These are phyloP conservation scores for Botrytis paeoniae DNA, from an alignment of 2,329 filamentous ascomycete species.

Conservation along the genomic window DNA sequence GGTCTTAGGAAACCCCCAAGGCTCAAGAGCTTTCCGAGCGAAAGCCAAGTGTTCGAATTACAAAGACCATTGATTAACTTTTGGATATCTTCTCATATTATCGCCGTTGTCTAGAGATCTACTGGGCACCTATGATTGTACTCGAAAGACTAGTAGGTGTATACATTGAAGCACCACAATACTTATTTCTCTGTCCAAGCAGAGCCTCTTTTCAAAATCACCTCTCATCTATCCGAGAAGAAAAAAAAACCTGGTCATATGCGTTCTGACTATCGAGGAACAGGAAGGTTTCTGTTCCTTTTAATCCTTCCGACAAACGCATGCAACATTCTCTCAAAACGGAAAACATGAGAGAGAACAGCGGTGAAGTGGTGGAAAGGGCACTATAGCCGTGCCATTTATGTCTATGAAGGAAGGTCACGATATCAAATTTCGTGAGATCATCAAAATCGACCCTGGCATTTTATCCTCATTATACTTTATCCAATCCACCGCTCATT, in stretches of 20 bases:
- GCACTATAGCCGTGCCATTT: neutral
- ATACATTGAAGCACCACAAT: neutral
- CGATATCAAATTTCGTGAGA: neutral
- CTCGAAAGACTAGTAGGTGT: no score
- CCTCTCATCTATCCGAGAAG: neutral
- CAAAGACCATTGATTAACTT: no score
- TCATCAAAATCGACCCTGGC: neutral
- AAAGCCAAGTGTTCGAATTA: no score
- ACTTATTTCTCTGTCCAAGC: neutral
- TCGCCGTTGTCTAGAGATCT: no score
- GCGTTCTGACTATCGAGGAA: neutral
- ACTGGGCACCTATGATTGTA: no score
- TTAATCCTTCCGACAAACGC: neutral
- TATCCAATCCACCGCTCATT: neutral
- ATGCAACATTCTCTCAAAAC: neutral
- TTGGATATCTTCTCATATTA: no score
- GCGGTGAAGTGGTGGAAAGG: neutral
- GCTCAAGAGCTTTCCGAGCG: no score
- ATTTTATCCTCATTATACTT: neutral
- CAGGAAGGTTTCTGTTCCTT: neutral
- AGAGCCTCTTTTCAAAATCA: neutral
- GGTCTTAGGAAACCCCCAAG: no score
- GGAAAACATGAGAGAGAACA: neutral
- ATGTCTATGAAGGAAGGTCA: neutral
- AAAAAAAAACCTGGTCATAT: neutral